Evolutionary conservation across 2,329 filamentous ascomycete species (phyloP).

Genomic region (Tolypocladium guangdongense): DNA sequence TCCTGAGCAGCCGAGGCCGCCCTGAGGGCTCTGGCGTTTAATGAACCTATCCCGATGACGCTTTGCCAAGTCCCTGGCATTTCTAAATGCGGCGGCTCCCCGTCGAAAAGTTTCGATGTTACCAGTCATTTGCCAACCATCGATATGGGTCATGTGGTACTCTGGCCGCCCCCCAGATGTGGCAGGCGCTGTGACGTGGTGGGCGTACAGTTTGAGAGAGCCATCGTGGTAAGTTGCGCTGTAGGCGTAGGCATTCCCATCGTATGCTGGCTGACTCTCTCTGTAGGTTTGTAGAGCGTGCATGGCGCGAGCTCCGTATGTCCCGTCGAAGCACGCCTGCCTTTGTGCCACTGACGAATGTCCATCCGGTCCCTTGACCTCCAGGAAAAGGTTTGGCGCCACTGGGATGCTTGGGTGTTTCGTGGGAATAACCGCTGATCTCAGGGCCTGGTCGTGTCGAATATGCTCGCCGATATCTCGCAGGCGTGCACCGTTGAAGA

Average conservation of each 20-base stretch:
- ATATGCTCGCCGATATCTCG: neutral
- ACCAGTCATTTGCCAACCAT: constrained; percentile 19
- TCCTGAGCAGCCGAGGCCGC: too few relatives aligned
- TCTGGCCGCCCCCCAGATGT: constrained; percentile 17
- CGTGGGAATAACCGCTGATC: neutral
- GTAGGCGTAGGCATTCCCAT: constrained; percentile 26
- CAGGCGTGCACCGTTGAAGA: neutral
- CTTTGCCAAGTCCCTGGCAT: constrained; percentile 26
- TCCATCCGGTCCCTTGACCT: constrained; percentile 24
- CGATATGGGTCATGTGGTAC: constrained; percentile 35
- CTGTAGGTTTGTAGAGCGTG: constrained; percentile 19
- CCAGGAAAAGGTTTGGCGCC: constrained; percentile 30
- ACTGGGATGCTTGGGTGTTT: constrained; percentile 10
- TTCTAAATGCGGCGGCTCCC: constrained; percentile 25
- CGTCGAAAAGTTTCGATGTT: constrained; percentile 21
- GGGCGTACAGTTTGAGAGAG: constrained; percentile 24
- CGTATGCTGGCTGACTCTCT: constrained; percentile 17
- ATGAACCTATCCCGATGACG: constrained; percentile 25
- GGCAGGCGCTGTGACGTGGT: constrained; percentile 19
- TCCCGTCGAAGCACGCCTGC: constrained; percentile 27
- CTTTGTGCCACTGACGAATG: constrained; percentile 15
- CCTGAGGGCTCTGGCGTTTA: constrained; percentile 8
- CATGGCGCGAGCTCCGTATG: constrained; percentile 24
- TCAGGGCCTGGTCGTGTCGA: neutral
- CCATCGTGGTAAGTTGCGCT: constrained; percentile 23